A percentile compares a stretch with the other conserved stretches of the same genome.
Evolutionary conservation across 129 eudicot species (phyloP).

Genomic region (Calendula officinalis): DNA sequence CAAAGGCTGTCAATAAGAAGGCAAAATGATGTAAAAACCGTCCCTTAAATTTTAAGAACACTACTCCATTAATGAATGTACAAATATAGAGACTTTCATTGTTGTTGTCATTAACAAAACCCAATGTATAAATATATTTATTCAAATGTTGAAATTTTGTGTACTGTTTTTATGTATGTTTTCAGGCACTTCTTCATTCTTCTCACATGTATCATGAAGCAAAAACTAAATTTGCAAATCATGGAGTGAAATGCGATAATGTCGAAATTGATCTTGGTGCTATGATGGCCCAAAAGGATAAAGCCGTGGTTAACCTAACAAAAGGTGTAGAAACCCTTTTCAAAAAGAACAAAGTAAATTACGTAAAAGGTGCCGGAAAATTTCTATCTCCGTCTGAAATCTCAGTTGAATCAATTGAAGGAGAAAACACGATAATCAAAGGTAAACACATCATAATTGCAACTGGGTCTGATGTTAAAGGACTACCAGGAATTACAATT

Average conservation of each 20-base stretch:
- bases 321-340: slow-evolving; percentile 73
- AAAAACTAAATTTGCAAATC: slow-evolving; percentile 52
- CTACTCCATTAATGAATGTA: too few relatives aligned
- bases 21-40: too few relatives aligned
- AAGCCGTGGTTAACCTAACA: slow-evolving; percentile 67
- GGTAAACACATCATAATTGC: slow-evolving; percentile 82
- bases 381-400: slow-evolving; percentile 72
- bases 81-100: too few relatives aligned
- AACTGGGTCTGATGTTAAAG: slow-evolving; percentile 87
- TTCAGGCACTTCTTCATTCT: slow-evolving; percentile 86
- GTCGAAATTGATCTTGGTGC: slow-evolving; percentile 83
- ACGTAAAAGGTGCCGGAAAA: slow-evolving; percentile 76
- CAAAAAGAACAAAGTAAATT: slow-evolving; percentile 78
- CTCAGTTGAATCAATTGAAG: slow-evolving; percentile 73
- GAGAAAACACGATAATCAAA: slow-evolving; percentile 60
- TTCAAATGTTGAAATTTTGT: too few relatives aligned
- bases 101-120: too few relatives aligned
- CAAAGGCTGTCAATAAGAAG: too few relatives aligned
- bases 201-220: slow-evolving; percentile 95
- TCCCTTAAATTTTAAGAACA: too few relatives aligned
- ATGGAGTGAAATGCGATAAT: slow-evolving; percentile 62
- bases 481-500: slow-evolving; percentile 70
- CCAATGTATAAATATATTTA: too few relatives aligned
- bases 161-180: background rate
- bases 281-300: slow-evolving; percentile 88